Evolutionary conservation across 345 rosid genomes (phyloP).

Genomic region (Carallia pectinifolia): DNA sequence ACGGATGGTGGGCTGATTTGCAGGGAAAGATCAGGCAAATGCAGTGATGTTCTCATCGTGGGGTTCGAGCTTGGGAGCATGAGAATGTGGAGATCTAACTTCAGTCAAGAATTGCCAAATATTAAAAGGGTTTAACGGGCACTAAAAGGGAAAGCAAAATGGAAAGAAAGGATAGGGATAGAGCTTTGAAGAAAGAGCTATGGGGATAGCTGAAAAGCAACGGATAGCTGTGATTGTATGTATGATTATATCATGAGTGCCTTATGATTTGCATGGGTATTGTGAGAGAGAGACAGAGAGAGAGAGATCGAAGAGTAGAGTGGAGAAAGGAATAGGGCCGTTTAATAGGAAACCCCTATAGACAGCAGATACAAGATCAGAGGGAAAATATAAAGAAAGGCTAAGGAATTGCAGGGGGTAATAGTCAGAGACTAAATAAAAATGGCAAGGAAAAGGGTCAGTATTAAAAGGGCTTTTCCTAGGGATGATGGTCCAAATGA

Average conservation of each 20-base stretch:
- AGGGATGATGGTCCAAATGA: slow-evolving; percentile 38
- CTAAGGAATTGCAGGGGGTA: slow-evolving; percentile 32
- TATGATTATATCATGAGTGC: slow-evolving; percentile 78
- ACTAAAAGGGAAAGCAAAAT: slow-evolving; percentile 25
- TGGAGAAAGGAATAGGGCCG: slow-evolving; percentile 28
- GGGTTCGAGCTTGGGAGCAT: slow-evolving; percentile 39
- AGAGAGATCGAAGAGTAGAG: slow-evolving; percentile 15
- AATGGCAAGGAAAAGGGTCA: slow-evolving; percentile 20
- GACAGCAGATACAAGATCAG: slow-evolving; percentile 24
- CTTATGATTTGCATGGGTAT: slow-evolving; percentile 74
- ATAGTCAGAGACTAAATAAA: slow-evolving; percentile 28
- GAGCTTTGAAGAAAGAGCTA: slow-evolving; percentile 18
- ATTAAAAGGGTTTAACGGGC: slow-evolving; percentile 17
- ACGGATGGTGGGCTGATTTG: slow-evolving; percentile 77
- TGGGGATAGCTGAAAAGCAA: slow-evolving; percentile 25
- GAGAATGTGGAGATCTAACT: slow-evolving; percentile 21
- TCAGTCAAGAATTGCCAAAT: slow-evolving; percentile 13
- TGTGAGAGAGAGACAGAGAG: slow-evolving; percentile 22
- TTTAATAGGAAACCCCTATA: slow-evolving; percentile 47
- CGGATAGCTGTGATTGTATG: slow-evolving; percentile 38
- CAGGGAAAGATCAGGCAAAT: slow-evolving; percentile 79
- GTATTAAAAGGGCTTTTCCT: slow-evolving; percentile 20
- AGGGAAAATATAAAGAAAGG: background rate
- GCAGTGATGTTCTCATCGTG: slow-evolving; percentile 27
- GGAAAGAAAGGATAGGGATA: slow-evolving; percentile 6